Conservation (phyloP, 768 basidiomycete genomes). For the Agrocybe pediades region DNA sequence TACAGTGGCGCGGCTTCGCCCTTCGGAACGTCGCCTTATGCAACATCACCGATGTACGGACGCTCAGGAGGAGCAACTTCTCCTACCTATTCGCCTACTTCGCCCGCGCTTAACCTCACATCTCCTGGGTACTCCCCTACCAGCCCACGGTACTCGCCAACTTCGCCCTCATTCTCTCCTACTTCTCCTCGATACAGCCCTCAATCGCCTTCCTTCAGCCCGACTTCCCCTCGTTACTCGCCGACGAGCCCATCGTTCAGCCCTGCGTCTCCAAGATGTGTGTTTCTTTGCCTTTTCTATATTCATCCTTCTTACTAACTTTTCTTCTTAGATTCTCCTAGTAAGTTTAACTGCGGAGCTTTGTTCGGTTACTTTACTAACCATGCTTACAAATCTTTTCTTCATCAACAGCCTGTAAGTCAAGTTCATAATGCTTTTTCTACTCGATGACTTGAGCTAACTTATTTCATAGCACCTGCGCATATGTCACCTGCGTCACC, state of each 20-base stretch:
- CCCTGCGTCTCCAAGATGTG: conserved; percentile 67
- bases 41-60: conserved; percentile 83
- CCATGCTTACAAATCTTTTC: conserved; percentile 4
- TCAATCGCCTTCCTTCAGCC: conserved; percentile 88
- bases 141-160: conserved; percentile 84
- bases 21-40: conserved; percentile 78
- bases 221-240: conserved; percentile 87
- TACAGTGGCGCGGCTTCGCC: conserved; percentile 83
- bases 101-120: conserved; percentile 78
- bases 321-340: conserved; percentile 67
- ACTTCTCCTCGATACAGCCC: conserved; percentile 86
- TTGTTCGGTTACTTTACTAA: conserved; percentile 18
- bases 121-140: conserved; percentile 87
- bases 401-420: conserved; percentile 59
- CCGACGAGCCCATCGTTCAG: conserved; percentile 92
- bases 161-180: conserved; percentile 83
- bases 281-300: conserved; percentile 11
- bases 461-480: conserved; percentile 55
- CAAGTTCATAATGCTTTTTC: conserved; percentile 27
- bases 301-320: conserved; percentile 18
- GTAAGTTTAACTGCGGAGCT: conserved; percentile 44
- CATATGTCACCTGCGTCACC: conserved; percentile 90
- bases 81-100: conserved; percentile 88
- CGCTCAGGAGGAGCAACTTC: conserved; percentile 65
- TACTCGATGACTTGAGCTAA: not conserved